A percentile compares a stretch with the other conserved stretches of the same genome.
Conservation (phyloP, 352 stramenopile species). For the Phytophthora citricola region DNA sequence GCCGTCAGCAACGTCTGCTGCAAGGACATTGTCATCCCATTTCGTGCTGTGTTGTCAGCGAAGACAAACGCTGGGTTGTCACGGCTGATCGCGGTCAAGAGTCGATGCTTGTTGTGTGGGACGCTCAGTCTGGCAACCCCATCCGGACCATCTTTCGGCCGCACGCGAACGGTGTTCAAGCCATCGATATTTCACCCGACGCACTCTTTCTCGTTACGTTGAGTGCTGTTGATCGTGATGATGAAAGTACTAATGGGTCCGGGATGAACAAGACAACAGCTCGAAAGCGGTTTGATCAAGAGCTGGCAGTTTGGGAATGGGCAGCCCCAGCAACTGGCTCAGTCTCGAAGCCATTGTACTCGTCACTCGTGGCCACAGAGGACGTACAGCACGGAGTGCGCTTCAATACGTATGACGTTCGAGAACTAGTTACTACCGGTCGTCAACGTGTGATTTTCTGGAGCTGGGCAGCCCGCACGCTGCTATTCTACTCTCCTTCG, state of each 20-base stretch:
- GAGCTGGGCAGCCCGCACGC: constrained; percentile 82
- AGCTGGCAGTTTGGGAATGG: constrained; percentile 92
- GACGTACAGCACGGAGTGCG: constrained; percentile 81
- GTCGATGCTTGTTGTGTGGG: constrained; percentile 94
- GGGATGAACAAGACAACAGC: constrained; percentile 16
- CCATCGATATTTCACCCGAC: constrained; percentile 91
- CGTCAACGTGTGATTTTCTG: constrained; percentile 90
- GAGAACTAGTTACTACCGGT: constrained; percentile 91
- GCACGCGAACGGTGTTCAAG: constrained; percentile 78
- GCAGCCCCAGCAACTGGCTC: constrained; percentile 48
- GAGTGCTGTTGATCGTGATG: constrained; percentile 47
- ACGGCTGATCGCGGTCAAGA: constrained; percentile 89
- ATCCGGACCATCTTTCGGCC: constrained; percentile 93
- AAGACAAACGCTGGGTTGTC: constrained; percentile 94
- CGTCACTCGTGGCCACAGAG: constrained; percentile 74
- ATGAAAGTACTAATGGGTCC: constrained; percentile 4
- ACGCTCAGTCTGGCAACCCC: constrained; percentile 78
- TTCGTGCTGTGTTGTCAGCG: constrained; percentile 86
- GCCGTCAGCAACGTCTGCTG: constrained; percentile 86
- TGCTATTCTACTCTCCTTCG: constrained; percentile 88
- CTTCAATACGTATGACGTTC: constrained; percentile 92
- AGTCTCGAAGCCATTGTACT: constrained; percentile 55
- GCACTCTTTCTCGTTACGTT: constrained; percentile 91
- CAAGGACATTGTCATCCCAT: constrained; percentile 94
- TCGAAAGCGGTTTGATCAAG: constrained; percentile 60